These are phyloP conservation scores for Cryptococcus amylolentus DNA, from an alignment of 1,284 basidiomycete genomes.

Conservation along the genomic window DNA sequence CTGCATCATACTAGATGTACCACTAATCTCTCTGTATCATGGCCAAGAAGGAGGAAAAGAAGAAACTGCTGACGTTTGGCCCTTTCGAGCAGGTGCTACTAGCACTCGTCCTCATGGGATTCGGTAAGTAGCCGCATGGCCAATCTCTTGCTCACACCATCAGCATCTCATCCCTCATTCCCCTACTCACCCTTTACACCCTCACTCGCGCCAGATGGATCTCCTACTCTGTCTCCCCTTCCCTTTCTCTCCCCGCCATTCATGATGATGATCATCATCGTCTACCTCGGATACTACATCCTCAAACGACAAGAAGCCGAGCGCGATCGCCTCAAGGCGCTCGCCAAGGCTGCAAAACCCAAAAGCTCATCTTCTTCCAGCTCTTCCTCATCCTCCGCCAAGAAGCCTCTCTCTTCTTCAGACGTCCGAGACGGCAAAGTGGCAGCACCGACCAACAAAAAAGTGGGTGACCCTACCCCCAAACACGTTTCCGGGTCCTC, in stretches of 20 bases:
- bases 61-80: slow-evolving; percentile 28
- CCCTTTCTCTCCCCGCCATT: slow-evolving; percentile 33
- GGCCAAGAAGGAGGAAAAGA: slow-evolving; percentile 17
- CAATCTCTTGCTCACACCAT: slow-evolving; percentile 2
- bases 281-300: slow-evolving; percentile 34
- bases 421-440: slow-evolving; percentile 25
- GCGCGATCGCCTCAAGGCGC: slow-evolving; percentile 20
- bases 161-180: slow-evolving; percentile 25
- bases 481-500: slow-evolving; percentile 28
- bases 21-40: neutral
- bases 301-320: slow-evolving; percentile 32
- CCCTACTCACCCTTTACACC: slow-evolving; percentile 22
- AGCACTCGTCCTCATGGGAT: slow-evolving; percentile 29
- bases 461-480: slow-evolving; percentile 25
- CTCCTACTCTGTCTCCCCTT: slow-evolving; percentile 10
- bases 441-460: slow-evolving; percentile 12
- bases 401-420: slow-evolving; percentile 21
- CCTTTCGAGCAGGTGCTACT: slow-evolving; percentile 35
- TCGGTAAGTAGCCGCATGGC: slow-evolving; percentile 19
- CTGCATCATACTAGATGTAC: neutral
- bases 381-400: slow-evolving; percentile 5
- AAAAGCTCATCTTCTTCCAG: slow-evolving; percentile 15
- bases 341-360: slow-evolving; percentile 17
- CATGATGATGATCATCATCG: slow-evolving; percentile 32
- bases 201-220: slow-evolving; percentile 7